Percentiles rank a stretch among this genome's conserved stretches.
These are phyloP conservation scores for Millerozyma acaciae DNA, from an alignment of 805 yeast species.

Conservation along the genomic window DNA sequence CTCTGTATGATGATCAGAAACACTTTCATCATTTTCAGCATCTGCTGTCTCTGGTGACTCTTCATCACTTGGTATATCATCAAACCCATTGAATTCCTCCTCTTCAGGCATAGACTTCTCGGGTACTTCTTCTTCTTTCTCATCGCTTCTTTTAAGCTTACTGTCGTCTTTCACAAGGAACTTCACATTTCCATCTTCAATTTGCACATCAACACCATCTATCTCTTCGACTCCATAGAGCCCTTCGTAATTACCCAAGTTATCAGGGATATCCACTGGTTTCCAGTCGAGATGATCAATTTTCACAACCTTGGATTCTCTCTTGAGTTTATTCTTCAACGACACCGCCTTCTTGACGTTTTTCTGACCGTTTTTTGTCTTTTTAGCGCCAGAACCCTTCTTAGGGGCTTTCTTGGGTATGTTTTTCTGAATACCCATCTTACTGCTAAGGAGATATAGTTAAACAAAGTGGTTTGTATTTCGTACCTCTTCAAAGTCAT, in stretches of 20 bases:
- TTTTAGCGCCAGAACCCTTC: slow-evolving; percentile 1
- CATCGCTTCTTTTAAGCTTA: slow-evolving; percentile 8
- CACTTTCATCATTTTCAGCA: neutral
- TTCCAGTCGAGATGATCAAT: slow-evolving; percentile 69
- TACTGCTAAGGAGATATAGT: too few species aligned
- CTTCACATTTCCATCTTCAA: slow-evolving; percentile 63
- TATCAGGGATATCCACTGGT: slow-evolving; percentile 75
- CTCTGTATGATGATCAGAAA: neutral
- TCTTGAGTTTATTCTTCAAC: slow-evolving; percentile 26
- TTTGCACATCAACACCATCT: slow-evolving; percentile 84
- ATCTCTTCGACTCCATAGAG: slow-evolving; percentile 91
- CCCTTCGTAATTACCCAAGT: slow-evolving; percentile 83
- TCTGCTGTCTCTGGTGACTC: slow-evolving; percentile 2
- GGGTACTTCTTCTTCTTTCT: slow-evolving; percentile 12
- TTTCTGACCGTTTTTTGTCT: slow-evolving; percentile 1
- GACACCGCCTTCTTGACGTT: slow-evolving; percentile 11
- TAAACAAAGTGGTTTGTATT: too few species aligned
- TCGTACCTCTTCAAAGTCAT: too few species aligned
- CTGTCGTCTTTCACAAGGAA: slow-evolving; percentile 41
- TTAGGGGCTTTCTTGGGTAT: slow-evolving; percentile 1
- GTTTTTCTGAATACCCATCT: slow-evolving; percentile 1
- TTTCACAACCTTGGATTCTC: slow-evolving; percentile 39
- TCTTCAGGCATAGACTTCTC: slow-evolving; percentile 7
- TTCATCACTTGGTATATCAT: too few species aligned
- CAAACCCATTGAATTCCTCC: slow-evolving; percentile 16